Percentiles rank a stretch among this genome's conserved stretches.
Evolutionary conservation across 2,329 filamentous ascomycete species (phyloP).

Genomic region (Xylaria sp.): DNA sequence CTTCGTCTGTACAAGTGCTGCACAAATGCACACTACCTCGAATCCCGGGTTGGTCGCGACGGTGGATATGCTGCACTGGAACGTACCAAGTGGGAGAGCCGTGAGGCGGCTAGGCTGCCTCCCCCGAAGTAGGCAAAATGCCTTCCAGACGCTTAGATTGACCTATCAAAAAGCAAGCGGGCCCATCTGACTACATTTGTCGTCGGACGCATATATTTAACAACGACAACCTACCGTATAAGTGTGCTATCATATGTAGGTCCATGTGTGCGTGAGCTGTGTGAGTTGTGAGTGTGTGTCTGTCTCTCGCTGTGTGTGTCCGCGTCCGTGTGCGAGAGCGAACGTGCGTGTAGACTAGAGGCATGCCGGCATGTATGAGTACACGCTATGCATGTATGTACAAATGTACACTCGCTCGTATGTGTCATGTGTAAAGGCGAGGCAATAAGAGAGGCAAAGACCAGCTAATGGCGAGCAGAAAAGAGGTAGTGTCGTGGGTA

Average conservation of each 20-base stretch:
- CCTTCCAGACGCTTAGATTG: constrained; percentile 4
- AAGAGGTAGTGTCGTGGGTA: neutral
- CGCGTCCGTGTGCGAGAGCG: neutral
- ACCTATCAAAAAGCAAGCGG: constrained; percentile 14
- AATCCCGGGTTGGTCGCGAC: constrained; percentile 8
- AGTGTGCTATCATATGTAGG: neutral
- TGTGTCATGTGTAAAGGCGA: neutral
- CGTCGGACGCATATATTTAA: neutral
- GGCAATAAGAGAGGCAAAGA: neutral
- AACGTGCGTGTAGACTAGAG: neutral
- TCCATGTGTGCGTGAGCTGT: neutral
- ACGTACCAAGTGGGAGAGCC: constrained; percentile 21
- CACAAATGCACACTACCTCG: neutral
- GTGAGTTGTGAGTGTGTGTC: neutral
- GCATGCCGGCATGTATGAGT: neutral
- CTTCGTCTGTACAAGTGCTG: constrained; percentile 23
- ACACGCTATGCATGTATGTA: neutral
- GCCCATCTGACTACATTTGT: neutral
- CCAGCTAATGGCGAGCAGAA: neutral
- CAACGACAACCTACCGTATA: neutral
- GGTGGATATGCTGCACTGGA: constrained; percentile 23
- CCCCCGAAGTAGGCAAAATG: constrained; percentile 4
- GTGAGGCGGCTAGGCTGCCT: constrained; percentile 20
- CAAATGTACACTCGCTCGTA: neutral
- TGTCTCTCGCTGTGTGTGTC: neutral